phyloP scores from a whole-genome alignment of 331 rosid genomes.

The Telfairia occidentalis region DNA sequence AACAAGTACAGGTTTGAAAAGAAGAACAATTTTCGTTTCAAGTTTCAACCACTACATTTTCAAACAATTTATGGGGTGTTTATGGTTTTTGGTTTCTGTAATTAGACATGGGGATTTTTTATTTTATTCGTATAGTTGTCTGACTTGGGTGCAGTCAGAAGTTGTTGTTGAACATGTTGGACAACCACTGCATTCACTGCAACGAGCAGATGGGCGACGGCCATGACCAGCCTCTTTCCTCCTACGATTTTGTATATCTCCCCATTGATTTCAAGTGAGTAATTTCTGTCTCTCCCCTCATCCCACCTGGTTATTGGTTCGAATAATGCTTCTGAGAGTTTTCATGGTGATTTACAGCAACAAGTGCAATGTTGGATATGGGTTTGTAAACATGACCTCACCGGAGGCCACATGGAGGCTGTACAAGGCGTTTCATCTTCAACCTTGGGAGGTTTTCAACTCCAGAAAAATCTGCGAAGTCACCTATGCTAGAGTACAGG shows the following conservation, averaged over 20 bases:
- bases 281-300: no score
- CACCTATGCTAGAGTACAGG: conserved; percentile 83
- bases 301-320: not conserved
- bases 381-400: conserved; percentile 81
- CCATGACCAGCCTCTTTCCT: conserved; percentile 47
- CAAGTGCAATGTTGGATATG: conserved; percentile 90
- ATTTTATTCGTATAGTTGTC: not conserved
- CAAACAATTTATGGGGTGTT: not conserved
- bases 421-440: conserved; percentile 69
- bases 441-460: conserved; percentile 80
- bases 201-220: conserved; percentile 47
- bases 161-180: conserved; percentile 69
- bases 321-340: not conserved
- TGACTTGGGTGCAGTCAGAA: conserved; percentile 44
- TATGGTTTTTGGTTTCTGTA: not conserved
- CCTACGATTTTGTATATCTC: conserved; percentile 78
- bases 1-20: conserved; percentile 66
- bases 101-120: not conserved
- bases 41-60: not conserved
- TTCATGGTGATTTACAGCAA: conserved; percentile 31
- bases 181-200: conserved; percentile 80
- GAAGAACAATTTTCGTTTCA: not conserved
- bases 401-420: conserved; percentile 63
- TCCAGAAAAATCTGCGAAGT: conserved; percentile 80
- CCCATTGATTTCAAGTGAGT: conserved; percentile 84